phyloP scores from a whole-genome alignment of 371 early-diverging fungal species.

The Mortierella sp. region DNA sequence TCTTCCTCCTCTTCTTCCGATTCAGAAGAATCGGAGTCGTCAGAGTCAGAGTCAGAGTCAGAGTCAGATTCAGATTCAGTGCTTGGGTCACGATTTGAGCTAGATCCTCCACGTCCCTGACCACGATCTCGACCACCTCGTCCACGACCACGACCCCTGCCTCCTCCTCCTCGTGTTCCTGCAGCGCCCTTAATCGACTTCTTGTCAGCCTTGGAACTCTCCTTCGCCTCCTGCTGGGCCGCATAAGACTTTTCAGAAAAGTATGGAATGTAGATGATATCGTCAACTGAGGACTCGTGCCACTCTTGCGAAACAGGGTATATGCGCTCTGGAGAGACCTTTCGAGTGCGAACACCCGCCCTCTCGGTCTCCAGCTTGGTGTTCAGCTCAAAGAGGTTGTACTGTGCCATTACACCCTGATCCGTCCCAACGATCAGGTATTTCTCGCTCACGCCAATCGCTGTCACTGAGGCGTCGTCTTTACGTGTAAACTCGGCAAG shows the following conservation, averaged over 20 bases:
- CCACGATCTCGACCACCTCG: conserved; percentile 34
- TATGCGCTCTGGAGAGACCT: conserved; percentile 26
- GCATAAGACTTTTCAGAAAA: conserved; percentile 46
- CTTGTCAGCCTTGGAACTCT: conserved; percentile 4
- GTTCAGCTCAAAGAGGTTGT: conserved; percentile 31
- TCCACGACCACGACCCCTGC: conserved; percentile 72
- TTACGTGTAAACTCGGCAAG: conserved; percentile 40
- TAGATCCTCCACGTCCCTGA: conserved; percentile 70
- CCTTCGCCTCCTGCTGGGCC: conserved; percentile 15
- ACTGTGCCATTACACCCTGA: conserved; percentile 52
- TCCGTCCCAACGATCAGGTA: conserved; percentile 48
- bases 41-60: not conserved
- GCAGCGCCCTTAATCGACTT: not conserved
- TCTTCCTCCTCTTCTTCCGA: conserved; percentile 5
- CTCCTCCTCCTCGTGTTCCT: conserved; percentile 45
- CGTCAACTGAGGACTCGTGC: conserved; percentile 73
- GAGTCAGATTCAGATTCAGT: not conserved
- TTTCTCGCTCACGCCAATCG: conserved; percentile 51
- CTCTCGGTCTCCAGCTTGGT: not conserved
- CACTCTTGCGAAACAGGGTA: conserved; percentile 69
- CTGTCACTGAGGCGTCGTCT: conserved; percentile 36
- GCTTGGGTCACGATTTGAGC: not conserved
- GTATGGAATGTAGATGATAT: conserved; percentile 58
- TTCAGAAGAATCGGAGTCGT: not conserved
- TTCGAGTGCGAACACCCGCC: not conserved